Evolutionary conservation across 495 filamentous ascomycete species (phyloP).

Genomic region (Tuber melanosporum): DNA sequence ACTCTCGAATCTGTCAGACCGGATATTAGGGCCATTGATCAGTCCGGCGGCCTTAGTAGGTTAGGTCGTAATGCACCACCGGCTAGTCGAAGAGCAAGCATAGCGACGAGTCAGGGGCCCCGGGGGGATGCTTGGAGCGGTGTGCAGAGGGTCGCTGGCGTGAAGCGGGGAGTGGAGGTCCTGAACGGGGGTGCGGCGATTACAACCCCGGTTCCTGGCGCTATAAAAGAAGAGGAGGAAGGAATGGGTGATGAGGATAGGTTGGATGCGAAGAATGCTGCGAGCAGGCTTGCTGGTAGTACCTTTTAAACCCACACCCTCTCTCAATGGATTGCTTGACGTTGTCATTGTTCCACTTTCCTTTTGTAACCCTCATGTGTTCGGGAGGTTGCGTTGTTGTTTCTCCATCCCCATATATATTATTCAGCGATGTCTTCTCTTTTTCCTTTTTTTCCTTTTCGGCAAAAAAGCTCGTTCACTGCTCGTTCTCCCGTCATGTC

Average conservation of each 20-base stretch:
- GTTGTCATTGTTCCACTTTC: neutral
- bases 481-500: neutral
- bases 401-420: neutral
- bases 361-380: neutral
- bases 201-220: constrained; percentile 18
- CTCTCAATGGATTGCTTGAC: neutral
- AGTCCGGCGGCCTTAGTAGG: constrained; percentile 77
- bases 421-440: neutral
- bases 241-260: constrained; percentile 92
- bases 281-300: constrained; percentile 84
- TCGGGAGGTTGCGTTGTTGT: neutral
- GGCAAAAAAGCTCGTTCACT: neutral
- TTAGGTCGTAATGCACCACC: constrained; percentile 86
- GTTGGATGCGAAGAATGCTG: constrained; percentile 90
- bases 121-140: constrained; percentile 97
- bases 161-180: constrained; percentile 54
- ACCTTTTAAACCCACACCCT: constrained; percentile 59
- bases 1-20: constrained; percentile 86
- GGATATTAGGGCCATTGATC: constrained; percentile 87
- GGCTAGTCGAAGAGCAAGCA: constrained; percentile 61
- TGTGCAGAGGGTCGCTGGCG: constrained; percentile 69
- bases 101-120: constrained; percentile 82
- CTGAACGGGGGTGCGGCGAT: constrained; percentile 43
- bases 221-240: constrained; percentile 47
- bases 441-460: neutral